phyloP scores from a whole-genome alignment of 331 rosid species.

The Quercus lobata region DNA sequence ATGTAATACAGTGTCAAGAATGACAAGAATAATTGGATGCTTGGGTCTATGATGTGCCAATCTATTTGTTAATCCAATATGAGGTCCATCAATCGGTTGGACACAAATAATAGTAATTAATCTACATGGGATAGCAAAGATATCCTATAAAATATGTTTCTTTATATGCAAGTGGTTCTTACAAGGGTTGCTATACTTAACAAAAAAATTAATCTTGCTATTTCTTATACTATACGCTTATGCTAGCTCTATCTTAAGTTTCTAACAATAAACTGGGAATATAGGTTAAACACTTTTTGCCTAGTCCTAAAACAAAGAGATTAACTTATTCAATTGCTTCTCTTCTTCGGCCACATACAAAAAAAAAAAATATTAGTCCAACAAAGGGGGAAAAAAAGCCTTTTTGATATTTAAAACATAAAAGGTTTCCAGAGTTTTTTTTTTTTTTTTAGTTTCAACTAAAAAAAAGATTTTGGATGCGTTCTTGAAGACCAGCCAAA shows the following conservation, averaged over 20 bases:
- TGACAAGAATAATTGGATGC: not conserved
- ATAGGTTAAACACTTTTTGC: too few species aligned
- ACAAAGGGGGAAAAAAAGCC: too few species aligned
- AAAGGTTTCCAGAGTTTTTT: too few species aligned
- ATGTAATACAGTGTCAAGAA: not conserved
- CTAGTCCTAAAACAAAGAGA: not conserved
- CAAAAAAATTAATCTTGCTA: not conserved
- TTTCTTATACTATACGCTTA: not conserved
- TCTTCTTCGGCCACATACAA: not conserved
- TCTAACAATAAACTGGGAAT: not conserved
- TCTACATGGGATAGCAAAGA: not conserved
- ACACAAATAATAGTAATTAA: not conserved
- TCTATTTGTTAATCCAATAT: not conserved
- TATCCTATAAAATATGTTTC: not conserved
- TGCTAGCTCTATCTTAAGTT: not conserved
- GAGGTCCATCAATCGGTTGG: constrained; percentile 1
- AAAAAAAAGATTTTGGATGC: too few species aligned
- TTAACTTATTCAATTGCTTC: not conserved
- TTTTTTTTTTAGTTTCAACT: too few species aligned
- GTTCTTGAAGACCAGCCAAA: too few species aligned
- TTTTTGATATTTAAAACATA: too few species aligned
- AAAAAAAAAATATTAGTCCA: too few species aligned
- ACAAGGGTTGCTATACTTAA: not conserved
- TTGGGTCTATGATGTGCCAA: not conserved
- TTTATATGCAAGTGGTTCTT: constrained; percentile 17